Percentiles rank a stretch among this genome's conserved stretches.
These are phyloP conservation scores for Cordyceps cicadae DNA, from an alignment of 2,329 filamentous ascomycete species.

Conservation along the genomic window DNA sequence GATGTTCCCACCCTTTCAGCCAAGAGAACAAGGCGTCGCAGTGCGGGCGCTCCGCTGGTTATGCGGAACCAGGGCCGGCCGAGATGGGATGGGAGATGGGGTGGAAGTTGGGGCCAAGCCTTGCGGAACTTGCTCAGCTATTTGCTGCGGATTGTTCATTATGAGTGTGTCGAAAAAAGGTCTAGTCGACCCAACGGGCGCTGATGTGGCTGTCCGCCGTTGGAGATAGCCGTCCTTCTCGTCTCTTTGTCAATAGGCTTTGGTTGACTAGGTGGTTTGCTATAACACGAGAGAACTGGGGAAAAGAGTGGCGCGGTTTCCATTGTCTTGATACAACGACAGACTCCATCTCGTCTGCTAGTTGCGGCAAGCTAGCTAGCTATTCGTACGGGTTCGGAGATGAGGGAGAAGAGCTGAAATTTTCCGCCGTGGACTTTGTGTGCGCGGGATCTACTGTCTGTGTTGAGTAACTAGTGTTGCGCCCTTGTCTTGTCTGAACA, in stretches of 20 bases:
- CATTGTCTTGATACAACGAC: no score
- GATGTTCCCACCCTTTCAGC: neutral
- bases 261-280: no score
- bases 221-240: no score
- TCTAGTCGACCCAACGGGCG: neutral
- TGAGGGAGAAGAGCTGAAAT: no score
- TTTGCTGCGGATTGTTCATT: neutral
- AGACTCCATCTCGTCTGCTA: no score
- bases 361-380: no score
- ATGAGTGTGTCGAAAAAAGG: neutral
- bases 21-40: neutral
- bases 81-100: neutral
- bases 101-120: neutral
- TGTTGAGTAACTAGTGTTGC: neutral
- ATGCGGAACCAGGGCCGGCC: constrained; percentile 4
- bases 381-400: no score
- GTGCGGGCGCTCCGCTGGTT: constrained; percentile 3
- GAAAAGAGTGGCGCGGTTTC: no score
- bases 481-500: neutral
- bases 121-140: neutral
- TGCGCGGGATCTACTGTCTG: neutral
- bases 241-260: no score
- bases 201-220: neutral
- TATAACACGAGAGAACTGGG: no score
- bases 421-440: neutral